Evolutionary conservation across 2,329 filamentous ascomycete species (phyloP).

Genomic region (Colletotrichum abscissum): DNA sequence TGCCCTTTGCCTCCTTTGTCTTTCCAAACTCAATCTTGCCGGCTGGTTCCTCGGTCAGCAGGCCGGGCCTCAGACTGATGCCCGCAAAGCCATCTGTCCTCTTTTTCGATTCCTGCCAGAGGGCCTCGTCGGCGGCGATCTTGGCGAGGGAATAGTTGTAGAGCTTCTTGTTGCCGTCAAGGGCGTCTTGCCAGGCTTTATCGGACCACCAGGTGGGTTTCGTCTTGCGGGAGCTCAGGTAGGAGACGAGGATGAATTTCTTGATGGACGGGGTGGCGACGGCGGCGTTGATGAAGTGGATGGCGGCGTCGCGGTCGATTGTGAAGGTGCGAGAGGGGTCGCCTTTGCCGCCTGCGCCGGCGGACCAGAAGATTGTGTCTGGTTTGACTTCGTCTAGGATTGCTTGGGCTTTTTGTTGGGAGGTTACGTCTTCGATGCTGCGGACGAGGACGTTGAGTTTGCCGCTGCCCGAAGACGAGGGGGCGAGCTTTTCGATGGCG

Average conservation of each 20-base stretch:
- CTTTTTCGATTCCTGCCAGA: slow-evolving; percentile 60
- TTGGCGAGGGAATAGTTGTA: slow-evolving; percentile 71
- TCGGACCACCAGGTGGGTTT: slow-evolving; percentile 68
- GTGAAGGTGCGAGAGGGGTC: slow-evolving; percentile 63
- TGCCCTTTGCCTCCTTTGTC: slow-evolving; percentile 50
- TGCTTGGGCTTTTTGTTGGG: slow-evolving; percentile 67
- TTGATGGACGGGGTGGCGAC: slow-evolving; percentile 63
- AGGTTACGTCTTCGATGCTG: slow-evolving; percentile 78
- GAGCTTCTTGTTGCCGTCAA: slow-evolving; percentile 57
- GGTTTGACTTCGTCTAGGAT: slow-evolving; percentile 71
- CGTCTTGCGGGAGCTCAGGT: slow-evolving; percentile 63
- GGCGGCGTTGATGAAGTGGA: slow-evolving; percentile 70
- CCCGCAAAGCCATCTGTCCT: slow-evolving; percentile 53
- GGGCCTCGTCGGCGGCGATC: slow-evolving; percentile 67
- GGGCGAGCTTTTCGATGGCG: slow-evolving; percentile 60
- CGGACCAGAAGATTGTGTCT: slow-evolving; percentile 77
- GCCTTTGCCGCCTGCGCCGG: slow-evolving; percentile 72
- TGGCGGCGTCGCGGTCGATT: slow-evolving; percentile 73
- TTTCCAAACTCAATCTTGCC: slow-evolving; percentile 60
- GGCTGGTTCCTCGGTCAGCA: slow-evolving; percentile 60
- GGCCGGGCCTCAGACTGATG: slow-evolving; percentile 65
- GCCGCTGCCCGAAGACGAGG: slow-evolving; percentile 44
- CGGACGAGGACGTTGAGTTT: slow-evolving; percentile 76
- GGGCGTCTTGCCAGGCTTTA: slow-evolving; percentile 59
- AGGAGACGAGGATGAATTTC: slow-evolving; percentile 74